Percentiles rank a stretch among this genome's conserved stretches.
Evolutionary conservation across 345 rosid species (phyloP).

Genomic region (Aegle marmelos): DNA sequence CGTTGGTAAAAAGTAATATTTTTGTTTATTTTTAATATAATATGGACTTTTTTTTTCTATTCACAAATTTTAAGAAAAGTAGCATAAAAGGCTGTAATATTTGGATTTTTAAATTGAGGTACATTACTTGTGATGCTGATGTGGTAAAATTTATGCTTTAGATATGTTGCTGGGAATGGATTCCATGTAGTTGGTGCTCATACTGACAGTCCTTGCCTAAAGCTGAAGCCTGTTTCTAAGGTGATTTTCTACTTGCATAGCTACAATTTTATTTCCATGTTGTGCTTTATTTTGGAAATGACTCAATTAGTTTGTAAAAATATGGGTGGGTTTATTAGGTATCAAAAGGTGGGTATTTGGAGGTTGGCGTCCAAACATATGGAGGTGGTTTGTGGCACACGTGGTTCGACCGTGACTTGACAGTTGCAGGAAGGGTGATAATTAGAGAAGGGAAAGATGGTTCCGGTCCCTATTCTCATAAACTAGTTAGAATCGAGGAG

Average conservation of each 20-base stretch:
- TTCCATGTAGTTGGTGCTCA: conserved; percentile 87
- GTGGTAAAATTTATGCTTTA: conserved; percentile 20
- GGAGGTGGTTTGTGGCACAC: conserved; percentile 98
- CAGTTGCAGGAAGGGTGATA: conserved; percentile 87
- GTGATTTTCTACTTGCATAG: conserved; percentile 22
- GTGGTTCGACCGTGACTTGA: conserved; percentile 99
- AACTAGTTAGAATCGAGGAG: conserved; percentile 69
- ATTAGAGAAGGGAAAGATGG: conserved; percentile 56
- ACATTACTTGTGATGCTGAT: background rate
- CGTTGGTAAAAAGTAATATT: conserved; percentile 66
- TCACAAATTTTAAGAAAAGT: background rate
- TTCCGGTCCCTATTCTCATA: conserved; percentile 61
- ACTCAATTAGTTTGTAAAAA: background rate
- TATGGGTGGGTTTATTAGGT: conserved; percentile 45
- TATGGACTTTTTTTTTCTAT: background rate
- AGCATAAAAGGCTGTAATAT: background rate
- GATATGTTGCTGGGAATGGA: conserved; percentile 94
- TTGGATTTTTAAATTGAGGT: background rate
- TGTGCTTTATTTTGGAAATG: background rate
- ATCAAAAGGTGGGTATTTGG: conserved; percentile 71
- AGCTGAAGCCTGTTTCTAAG: conserved; percentile 93
- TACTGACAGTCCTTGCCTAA: conserved; percentile 94
- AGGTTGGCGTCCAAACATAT: conserved; percentile 89
- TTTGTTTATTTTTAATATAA: background rate
- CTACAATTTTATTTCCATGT: background rate